phyloP scores from a whole-genome alignment of 148 eudicot genomes.

The Dysphania ambrosioides region DNA sequence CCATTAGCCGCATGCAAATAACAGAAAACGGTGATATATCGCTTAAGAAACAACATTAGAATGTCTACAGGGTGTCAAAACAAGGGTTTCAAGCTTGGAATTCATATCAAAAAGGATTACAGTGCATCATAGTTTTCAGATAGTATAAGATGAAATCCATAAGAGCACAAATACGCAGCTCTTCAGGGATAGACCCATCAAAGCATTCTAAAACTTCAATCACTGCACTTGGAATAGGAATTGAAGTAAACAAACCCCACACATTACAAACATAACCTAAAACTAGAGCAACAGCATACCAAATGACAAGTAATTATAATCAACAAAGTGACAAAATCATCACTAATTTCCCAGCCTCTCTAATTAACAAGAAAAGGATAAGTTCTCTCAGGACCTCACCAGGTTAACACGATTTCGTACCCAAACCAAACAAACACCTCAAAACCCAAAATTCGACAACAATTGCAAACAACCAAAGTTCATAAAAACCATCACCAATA shows the following conservation, averaged over 20 bases:
- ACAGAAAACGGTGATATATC: no score
- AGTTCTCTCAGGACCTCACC: background rate
- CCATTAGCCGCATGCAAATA: no score
- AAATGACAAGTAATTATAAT: background rate
- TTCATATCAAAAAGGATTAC: background rate
- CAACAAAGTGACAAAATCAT: background rate
- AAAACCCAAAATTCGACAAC: no score
- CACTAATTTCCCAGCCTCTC: no score
- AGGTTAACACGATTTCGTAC: background rate
- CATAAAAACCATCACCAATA: no score
- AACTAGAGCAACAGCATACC: background rate
- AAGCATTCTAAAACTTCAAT: no score
- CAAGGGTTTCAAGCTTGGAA: background rate
- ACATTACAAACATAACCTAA: background rate
- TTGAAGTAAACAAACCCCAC: no score
- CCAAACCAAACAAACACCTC: background rate
- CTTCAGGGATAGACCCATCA: background rate
- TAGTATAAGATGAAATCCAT: background rate
- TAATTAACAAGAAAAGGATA: no score
- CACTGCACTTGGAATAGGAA: no score
- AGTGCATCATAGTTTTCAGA: background rate
- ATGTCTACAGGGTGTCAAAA: no score
- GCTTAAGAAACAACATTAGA: no score
- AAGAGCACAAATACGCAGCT: background rate
- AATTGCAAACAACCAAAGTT: no score